These are phyloP conservation scores for Aspergillus sclerotioniger DNA, from an alignment of 495 filamentous ascomycete genomes.

Conservation along the genomic window DNA sequence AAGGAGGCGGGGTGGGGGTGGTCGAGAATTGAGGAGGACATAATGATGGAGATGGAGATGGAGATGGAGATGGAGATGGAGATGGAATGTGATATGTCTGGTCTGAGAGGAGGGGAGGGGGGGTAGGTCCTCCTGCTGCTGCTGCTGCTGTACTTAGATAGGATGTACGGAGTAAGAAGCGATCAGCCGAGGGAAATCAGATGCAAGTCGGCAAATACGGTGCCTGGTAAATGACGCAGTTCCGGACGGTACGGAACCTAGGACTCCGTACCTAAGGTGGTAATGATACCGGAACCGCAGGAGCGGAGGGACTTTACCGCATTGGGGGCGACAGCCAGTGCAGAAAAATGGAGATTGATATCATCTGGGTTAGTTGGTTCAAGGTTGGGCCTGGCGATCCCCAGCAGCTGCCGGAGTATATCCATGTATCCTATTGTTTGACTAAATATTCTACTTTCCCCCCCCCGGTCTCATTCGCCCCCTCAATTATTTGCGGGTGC, in stretches of 20 bases:
- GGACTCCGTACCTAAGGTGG: neutral
- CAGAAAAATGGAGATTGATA: neutral
- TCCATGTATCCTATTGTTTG: too few species aligned
- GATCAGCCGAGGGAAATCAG: too few species aligned
- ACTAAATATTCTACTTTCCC: too few species aligned
- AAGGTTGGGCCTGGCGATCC: too few species aligned
- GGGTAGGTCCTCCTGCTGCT: neutral
- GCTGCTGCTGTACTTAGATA: neutral
- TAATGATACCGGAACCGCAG: neutral
- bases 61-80: neutral
- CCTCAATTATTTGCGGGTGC: conserved; percentile 1
- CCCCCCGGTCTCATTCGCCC: neutral
- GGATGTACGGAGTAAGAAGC: too few species aligned
- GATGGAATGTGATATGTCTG: neutral
- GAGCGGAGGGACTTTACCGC: neutral
- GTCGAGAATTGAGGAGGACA: conserved; percentile 3
- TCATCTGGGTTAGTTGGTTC: too few species aligned
- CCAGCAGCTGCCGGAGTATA: too few species aligned
- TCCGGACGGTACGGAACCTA: too few species aligned
- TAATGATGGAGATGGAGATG: neutral
- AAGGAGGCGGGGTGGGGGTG: conserved; percentile 1
- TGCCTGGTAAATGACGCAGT: too few species aligned
- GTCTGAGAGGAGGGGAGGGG: neutral
- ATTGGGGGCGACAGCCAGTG: neutral
- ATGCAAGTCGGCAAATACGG: too few species aligned